Evolutionary conservation across 2,329 filamentous ascomycete genomes (phyloP).

Genomic region (Pseudogymnoascus sp.): DNA sequence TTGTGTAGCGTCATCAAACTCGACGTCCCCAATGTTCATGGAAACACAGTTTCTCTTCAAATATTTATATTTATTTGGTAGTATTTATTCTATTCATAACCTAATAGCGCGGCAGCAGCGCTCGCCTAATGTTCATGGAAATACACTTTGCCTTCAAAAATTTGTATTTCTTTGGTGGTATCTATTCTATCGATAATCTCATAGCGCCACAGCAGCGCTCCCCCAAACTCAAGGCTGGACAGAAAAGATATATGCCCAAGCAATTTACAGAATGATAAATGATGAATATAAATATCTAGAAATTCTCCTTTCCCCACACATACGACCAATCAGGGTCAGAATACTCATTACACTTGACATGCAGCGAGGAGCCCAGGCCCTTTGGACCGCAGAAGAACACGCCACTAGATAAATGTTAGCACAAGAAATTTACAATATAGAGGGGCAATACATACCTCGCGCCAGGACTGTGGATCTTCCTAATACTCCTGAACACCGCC

Average conservation of each 20-base stretch:
- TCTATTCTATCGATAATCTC: not conserved
- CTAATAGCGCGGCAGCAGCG: not conserved
- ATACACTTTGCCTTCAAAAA: not conserved
- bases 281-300: constrained; percentile 27
- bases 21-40: not conserved
- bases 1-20: no score
- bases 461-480: constrained; percentile 65
- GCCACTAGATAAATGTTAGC: constrained; percentile 52
- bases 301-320: constrained; percentile 43
- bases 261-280: not conserved
- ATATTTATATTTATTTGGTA: not conserved
- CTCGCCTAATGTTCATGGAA: not conserved
- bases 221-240: not conserved
- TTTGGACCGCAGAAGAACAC: constrained; percentile 86
- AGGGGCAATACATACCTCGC: constrained; percentile 74
- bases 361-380: constrained; percentile 64
- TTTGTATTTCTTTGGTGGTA: not conserved
- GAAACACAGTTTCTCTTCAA: not conserved
- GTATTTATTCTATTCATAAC: not conserved
- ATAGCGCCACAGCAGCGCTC: not conserved
- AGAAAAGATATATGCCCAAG: not conserved
- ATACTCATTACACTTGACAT: constrained; percentile 83
- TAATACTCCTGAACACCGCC: constrained; percentile 76
- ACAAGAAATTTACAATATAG: constrained; percentile 70
- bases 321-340: constrained; percentile 64